Evolutionary conservation across 106 monocot genomes (phyloP).

Genomic region (Allium cepa): DNA sequence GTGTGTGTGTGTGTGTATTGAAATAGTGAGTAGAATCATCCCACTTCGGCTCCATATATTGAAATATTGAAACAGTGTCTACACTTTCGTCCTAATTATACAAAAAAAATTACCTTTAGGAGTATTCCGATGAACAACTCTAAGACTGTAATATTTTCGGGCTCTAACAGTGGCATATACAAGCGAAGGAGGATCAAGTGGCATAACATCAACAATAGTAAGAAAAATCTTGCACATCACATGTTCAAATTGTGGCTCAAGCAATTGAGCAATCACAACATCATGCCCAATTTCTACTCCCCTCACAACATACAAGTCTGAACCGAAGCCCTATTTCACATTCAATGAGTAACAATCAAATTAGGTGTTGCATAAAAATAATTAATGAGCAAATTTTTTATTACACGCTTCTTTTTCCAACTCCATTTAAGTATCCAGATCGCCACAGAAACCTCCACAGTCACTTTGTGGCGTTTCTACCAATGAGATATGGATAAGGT

Average conservation of each 20-base stretch:
- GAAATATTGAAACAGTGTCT: no score
- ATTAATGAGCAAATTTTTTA: background rate
- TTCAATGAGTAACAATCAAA: constrained; percentile 1
- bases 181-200: constrained; percentile 86
- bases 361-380: background rate
- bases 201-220: constrained; percentile 96
- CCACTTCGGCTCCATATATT: no score
- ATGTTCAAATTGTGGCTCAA: no score
- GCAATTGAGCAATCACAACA: no score
- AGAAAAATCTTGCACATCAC: no score
- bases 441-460: constrained; percentile 83
- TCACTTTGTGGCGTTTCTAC: constrained; percentile 91
- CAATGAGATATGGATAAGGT: constrained; percentile 78
- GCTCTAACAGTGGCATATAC: constrained; percentile 64
- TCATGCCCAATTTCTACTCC: no score
- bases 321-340: constrained; percentile 65
- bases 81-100: background rate
- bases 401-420: constrained; percentile 74
- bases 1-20: no score
- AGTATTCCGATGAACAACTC: constrained; percentile 61
- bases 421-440: constrained; percentile 67
- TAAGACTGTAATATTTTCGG: constrained; percentile 57
- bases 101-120: constrained; percentile 44
- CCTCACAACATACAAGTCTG: no score
- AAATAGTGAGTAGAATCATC: no score